A percentile compares a stretch with the other conserved stretches of the same genome.
These are phyloP conservation scores for Viola pubescens DNA, from an alignment of 441 rosid genomes.

Conservation along the genomic window DNA sequence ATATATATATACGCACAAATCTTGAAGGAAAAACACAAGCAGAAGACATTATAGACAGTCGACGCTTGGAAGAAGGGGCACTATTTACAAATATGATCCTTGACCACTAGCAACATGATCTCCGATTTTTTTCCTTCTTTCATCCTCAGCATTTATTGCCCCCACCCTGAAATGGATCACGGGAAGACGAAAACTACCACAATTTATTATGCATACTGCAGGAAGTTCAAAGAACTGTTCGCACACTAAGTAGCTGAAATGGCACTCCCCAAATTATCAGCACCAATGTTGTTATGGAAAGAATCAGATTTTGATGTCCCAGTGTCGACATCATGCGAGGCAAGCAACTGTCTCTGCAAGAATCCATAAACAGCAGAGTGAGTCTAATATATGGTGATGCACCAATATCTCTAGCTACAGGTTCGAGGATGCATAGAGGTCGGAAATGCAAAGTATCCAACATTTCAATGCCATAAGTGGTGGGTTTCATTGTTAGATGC, in stretches of 20 bases:
- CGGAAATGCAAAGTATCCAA: neutral
- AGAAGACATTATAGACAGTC: too few relatives aligned
- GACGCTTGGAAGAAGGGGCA: too few relatives aligned
- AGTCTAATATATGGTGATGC: neutral
- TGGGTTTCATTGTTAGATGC: neutral
- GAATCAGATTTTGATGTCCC: slow-evolving; percentile 18
- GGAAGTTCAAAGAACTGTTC: neutral
- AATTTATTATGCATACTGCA: neutral
- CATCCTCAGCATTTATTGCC: neutral
- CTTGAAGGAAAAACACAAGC: too few relatives aligned
- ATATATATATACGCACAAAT: too few relatives aligned
- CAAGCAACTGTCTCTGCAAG: slow-evolving; percentile 49
- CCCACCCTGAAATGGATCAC: neutral
- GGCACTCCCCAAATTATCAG: slow-evolving; percentile 17
- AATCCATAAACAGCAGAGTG: neutral
- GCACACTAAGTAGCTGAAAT: slow-evolving; percentile 23
- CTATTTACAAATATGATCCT: too few relatives aligned
- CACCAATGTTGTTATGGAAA: neutral
- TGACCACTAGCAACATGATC: too few relatives aligned
- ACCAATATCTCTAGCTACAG: neutral
- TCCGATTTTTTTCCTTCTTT: neutral
- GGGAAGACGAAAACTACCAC: neutral
- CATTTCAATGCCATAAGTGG: neutral
- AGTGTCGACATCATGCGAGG: slow-evolving; percentile 24
- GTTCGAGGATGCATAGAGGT: neutral